Percentiles rank a stretch among this genome's conserved stretches.
Evolutionary conservation across 495 filamentous ascomycete genomes (phyloP).

Genomic region (Hypoxylon fuscum): DNA sequence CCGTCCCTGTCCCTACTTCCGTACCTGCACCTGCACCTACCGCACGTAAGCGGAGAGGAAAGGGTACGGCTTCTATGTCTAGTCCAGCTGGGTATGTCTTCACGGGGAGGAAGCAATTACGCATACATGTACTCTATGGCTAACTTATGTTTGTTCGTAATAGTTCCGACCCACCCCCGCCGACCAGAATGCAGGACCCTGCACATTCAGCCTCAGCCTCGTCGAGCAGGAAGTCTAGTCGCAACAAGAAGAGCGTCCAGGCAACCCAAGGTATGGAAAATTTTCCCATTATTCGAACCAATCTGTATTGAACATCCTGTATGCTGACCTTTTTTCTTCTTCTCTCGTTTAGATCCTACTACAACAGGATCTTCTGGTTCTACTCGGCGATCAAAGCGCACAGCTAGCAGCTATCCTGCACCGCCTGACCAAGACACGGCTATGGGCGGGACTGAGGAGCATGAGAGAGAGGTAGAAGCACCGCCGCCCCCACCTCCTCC

Average conservation of each 20-base stretch:
- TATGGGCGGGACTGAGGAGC: constrained; percentile 69
- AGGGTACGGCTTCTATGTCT: constrained; percentile 78
- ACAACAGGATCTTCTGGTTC: constrained; percentile 48
- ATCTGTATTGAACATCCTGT: constrained; percentile 7
- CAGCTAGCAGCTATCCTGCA: constrained; percentile 58
- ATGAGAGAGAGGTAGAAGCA: constrained; percentile 61
- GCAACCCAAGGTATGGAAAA: constrained; percentile 48
- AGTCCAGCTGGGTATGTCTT: constrained; percentile 60
- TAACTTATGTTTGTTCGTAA: constrained; percentile 29
- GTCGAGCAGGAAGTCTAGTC: constrained; percentile 73
- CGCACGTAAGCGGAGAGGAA: constrained; percentile 68
- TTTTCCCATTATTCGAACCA: constrained; percentile 26
- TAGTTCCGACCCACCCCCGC: constrained; percentile 41
- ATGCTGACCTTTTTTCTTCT: constrained; percentile 12
- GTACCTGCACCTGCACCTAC: constrained; percentile 50
- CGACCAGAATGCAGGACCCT: constrained; percentile 45
- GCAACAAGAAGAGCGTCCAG: constrained; percentile 63
- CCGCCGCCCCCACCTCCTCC: constrained; percentile 52
- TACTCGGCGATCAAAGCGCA: constrained; percentile 61
- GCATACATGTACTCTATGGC: constrained; percentile 4
- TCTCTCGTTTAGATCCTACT: constrained; percentile 31
- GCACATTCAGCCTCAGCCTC: constrained; percentile 55
- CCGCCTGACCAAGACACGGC: constrained; percentile 59
- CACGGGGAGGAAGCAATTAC: background rate
- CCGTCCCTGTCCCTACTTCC: constrained; percentile 35